Conservation (phyloP, 257 asterid genomes). For the Asclepias syriaca region DNA sequence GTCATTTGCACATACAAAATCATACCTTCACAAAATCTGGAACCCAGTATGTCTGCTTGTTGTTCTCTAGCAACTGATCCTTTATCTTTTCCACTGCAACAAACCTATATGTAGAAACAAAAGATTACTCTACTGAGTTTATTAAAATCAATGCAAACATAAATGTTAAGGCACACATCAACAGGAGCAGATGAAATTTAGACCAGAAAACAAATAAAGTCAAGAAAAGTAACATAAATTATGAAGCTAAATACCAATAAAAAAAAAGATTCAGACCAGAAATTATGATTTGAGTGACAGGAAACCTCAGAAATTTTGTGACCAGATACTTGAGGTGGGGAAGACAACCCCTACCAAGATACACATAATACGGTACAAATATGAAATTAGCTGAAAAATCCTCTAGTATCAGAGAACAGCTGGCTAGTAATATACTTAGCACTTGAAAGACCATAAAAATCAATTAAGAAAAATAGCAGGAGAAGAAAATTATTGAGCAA, state of each 20-base stretch:
- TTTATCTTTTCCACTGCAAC: constrained; percentile 91
- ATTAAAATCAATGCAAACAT: neutral
- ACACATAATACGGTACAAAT: neutral
- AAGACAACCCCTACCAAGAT: neutral
- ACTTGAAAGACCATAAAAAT: neutral
- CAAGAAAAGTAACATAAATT: neutral
- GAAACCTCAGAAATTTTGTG: neutral
- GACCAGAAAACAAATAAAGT: neutral
- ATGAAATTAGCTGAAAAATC: neutral
- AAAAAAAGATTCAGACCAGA: neutral
- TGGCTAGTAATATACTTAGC: neutral
- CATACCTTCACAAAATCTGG: constrained; percentile 86
- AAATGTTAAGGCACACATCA: neutral
- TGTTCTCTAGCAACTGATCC: constrained; percentile 85
- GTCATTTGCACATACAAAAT: too few species aligned
- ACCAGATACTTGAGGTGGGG: neutral
- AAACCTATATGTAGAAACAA: constrained; percentile 36
- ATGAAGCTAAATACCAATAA: neutral
- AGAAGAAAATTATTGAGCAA: neutral
- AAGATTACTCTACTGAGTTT: neutral
- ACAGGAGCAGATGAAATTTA: neutral
- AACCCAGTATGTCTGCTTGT: constrained; percentile 88
- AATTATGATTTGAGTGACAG: neutral
- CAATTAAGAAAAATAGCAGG: neutral
- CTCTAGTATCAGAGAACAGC: neutral